Evolutionary conservation across 2,329 filamentous ascomycete species (phyloP).

Genomic region (Botrytis tulipae): DNA sequence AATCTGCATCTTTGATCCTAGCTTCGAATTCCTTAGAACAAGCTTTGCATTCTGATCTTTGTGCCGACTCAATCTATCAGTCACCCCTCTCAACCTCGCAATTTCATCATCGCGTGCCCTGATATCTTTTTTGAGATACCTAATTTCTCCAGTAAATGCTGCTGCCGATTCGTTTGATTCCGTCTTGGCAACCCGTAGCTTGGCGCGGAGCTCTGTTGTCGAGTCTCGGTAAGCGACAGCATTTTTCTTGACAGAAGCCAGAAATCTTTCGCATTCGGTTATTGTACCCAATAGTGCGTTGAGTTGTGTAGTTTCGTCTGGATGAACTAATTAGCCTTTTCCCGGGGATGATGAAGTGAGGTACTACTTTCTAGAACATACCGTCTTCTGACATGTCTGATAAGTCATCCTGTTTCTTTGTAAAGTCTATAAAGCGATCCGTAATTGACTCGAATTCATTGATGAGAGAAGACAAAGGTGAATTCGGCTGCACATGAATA

Average conservation of each 20-base stretch:
- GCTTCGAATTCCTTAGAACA: not conserved
- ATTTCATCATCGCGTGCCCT: not conserved
- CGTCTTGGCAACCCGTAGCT: not conserved
- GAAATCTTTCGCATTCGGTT: not conserved
- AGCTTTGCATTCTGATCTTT: not conserved
- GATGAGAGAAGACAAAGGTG: not conserved
- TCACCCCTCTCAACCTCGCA: not conserved
- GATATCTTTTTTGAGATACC: not conserved
- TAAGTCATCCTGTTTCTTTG: not conserved
- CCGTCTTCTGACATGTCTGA: accelerated
- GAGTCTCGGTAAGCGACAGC: not conserved
- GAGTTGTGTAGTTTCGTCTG: not conserved
- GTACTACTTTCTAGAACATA: not conserved
- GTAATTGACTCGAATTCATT: not conserved
- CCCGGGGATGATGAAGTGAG: not conserved
- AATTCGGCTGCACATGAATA: not conserved
- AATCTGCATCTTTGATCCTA: not conserved
- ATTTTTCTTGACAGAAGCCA: not conserved
- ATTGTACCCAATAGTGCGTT: not conserved
- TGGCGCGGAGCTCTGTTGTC: not conserved
- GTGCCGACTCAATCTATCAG: not conserved
- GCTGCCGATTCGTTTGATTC: not conserved
- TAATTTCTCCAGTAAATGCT: not conserved
- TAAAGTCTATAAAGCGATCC: accelerated
- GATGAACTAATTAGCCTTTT: not conserved